Base-by-base conservation (phyloP, 208 protist genomes). In the Leishmania mexicana region DNA sequence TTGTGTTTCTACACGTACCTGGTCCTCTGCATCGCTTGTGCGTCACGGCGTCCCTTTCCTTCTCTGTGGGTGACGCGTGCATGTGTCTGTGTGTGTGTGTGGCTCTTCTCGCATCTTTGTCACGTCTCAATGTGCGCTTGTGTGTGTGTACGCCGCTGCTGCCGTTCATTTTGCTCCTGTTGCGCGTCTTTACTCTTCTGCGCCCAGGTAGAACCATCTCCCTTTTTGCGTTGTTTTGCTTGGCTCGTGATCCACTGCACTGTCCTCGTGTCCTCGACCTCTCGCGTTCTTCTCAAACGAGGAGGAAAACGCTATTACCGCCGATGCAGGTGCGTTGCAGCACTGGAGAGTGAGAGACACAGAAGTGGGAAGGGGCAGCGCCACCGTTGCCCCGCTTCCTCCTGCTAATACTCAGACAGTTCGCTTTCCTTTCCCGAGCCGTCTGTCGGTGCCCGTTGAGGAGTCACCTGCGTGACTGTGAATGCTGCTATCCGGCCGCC, bases 371-470 rank as follows among this genome's bases (percentile, higher is more conserved):
- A 42, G 38, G 67, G 13, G 31, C 67, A 45, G 15, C 40, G 35
- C 31, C 3, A 17, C 35, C 72, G 78, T 75, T 74, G 24, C 49
- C 53, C 31, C 17, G 77, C 45, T 62, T 79, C 38, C 13, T 72
- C n/a, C 53, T 51, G 31, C 40, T 35, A 24, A 31, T 74, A 45
- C 60, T 68, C 35, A 47, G 21, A 51, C 15, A 38, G 35, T 35
- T 54, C 68, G 77, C 54, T 68, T 79, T 81, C 58, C 38, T 83
- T 72, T 86, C 54, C 73, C n/a, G 71, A 42, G 81, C n/a, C 75
- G 49, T 28, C 1, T 70, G n/a, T 54, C 42, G 40, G 70, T 71
- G 15, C 38, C 70, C 49, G 17, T 54, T 35, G 70, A 53, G 42
- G 49, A 54, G 8, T 28, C 70, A 53, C 24, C 21, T 74, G 70